Base-by-base conservation (phyloP, 1,284 basidiomycete genomes). In the Puccinia coronata region DNA sequence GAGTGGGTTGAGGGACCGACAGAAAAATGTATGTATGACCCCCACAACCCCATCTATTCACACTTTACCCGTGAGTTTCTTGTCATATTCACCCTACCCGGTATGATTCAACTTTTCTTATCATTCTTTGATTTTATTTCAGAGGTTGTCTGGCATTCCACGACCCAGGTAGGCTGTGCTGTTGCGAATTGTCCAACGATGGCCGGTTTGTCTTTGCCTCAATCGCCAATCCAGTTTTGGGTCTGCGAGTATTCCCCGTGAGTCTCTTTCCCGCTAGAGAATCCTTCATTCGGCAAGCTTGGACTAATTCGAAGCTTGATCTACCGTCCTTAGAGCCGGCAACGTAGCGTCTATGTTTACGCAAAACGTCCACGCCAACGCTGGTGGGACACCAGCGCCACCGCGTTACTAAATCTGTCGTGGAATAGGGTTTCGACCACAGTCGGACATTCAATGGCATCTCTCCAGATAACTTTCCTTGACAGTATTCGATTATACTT, bases 231-330 rank as follows among this genome's bases (percentile, higher is more conserved):
- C 34, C 36, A 65, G n/a, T 80, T 80, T 53, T 80, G 59, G 57
- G 80, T 63, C 36, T 81, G 80, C 53, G 80, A 81, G 53, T 81
- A 81, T 31, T 34, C 55, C 31, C 80, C 80, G 80, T 81, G 28
- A 63, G 79, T 73, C 31, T 73, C 16, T 41, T n/a, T n/a, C n/a
- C n/a, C n/a, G 23, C 8, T 20, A 20, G 12, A 6, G 11, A 67
- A 11, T 3, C 5, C 2, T n/a, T 43, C 12, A 47, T 67, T 28
- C 20, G 61, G 61, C 39, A 9, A 28, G 39, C 41, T n/a, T 20
- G 12, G 49, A 20, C 39, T 20, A 16, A 67, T n/a, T n/a, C n/a
- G n/a, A 47, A 16, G 36, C 41, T 63, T 3, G 9, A 20, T 34
- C 16, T 16, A 16, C 39, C n/a, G 25, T 73, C 20, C 20, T 41